Percentiles rank a stretch among this genome's conserved stretches.
Evolutionary conservation across 225 moss, liverwort and hornwort genomes (phyloP).

Genomic region (Marchantia paleacea): DNA sequence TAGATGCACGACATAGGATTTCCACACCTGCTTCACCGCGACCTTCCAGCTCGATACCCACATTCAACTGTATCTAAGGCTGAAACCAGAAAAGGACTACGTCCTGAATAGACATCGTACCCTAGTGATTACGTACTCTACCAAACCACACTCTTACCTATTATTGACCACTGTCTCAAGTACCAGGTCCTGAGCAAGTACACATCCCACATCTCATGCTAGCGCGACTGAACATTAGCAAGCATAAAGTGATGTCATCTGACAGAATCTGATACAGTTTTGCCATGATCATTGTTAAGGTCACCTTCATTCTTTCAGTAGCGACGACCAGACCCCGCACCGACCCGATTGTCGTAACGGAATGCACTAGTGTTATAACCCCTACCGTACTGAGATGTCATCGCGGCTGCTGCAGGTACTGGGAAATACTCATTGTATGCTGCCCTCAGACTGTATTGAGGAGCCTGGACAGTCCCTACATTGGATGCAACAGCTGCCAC

Average conservation of each 20-base stretch:
- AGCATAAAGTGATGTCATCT: neutral
- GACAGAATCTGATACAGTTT: neutral
- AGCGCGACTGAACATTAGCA: neutral
- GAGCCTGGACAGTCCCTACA: conserved; percentile 33
- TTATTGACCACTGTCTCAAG: neutral
- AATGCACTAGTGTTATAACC: conserved; percentile 62
- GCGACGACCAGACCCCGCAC: conserved; percentile 25
- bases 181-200: neutral
- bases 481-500: conserved; percentile 31
- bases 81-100: neutral
- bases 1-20: conserved; percentile 2
- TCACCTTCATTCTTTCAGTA: conserved; percentile 4
- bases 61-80: neutral
- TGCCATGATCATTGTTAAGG: neutral
- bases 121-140: neutral
- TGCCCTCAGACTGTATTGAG: conserved; percentile 54
- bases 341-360: conserved; percentile 70
- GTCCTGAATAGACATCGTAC: neutral
- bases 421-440: conserved; percentile 58
- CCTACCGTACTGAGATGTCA: conserved; percentile 65
- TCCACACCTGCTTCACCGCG: neutral
- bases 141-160: conserved; percentile 14
- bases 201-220: neutral
- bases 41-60: conserved; percentile 4
- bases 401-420: conserved; percentile 54